Evolutionary conservation across 805 yeast genomes (phyloP), one percentile per base, ranked within the genome.

Genomic region (Candida saitoana): DNA sequence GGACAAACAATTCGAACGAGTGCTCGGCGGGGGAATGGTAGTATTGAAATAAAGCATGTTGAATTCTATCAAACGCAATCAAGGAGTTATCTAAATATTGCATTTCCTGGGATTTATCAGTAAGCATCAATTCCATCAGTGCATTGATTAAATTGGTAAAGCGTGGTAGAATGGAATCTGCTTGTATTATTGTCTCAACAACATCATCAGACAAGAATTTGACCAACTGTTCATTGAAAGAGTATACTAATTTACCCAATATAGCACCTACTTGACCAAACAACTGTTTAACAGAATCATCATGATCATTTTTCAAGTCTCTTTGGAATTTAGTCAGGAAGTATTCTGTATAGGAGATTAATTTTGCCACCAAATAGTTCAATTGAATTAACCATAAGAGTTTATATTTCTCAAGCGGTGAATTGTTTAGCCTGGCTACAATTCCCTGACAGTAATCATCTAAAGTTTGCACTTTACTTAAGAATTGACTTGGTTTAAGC

Each of bases 381-480:
- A 55, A 14, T 4, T 39, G 35, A 5, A 43, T 38, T 7, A 59
- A 24, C 65, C 65, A 60, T 6, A 57, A 41, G n/a, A 42, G 36
- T 17, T 48, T 48, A 39, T 60, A 54, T 8, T 40, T 24, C 3
- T 19, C 36, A 3, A 49, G n/a, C 0, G 46, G 44, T 30, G 44
- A 30, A n/a, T 48, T 45, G 5, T 20, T 29, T 9, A 60, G 49
- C 3, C 38, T 16, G 16, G 45, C 32, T 14, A 38, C 39, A 4
- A 47, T 40, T 18, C 50, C 57, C 31, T 35, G 31, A 32, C 47
- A 52, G 45, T 43, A 51, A 30, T 52, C 57, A 30, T 56, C 52
- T 17, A 53, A 48, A 22, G 38, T 41, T 17, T 56, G 51, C 27
- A 58, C 35, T 40, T 43, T 41, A 14, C 8, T 18, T 4, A 25